phyloP scores from a whole-genome alignment of 495 filamentous ascomycete genomes.

The Penicillium waksmanii region DNA sequence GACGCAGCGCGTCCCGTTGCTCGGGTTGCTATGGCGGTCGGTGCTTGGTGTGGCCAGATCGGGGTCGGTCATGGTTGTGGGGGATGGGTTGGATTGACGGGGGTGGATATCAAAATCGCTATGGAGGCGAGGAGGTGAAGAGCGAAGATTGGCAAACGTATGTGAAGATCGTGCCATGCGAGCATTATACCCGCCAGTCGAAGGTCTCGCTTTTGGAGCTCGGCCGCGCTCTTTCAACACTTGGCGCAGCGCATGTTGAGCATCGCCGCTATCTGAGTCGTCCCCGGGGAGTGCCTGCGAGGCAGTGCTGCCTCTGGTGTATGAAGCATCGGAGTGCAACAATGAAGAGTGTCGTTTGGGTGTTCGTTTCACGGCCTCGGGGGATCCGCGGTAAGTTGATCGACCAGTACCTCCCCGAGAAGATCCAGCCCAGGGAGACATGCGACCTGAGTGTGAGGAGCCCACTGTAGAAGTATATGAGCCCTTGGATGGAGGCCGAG shows the following conservation, averaged over 20 bases:
- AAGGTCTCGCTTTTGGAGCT: constrained; percentile 40
- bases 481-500: constrained; percentile 53
- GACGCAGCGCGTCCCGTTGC: constrained; percentile 70
- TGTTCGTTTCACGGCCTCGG: constrained; percentile 43
- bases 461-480: constrained; percentile 51
- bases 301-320: constrained; percentile 45
- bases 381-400: constrained; percentile 34
- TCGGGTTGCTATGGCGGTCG: constrained; percentile 57
- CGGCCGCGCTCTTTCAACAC: constrained; percentile 66
- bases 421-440: constrained; percentile 47
- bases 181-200: constrained; percentile 37
- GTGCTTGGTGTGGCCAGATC: constrained; percentile 69
- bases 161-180: constrained; percentile 36
- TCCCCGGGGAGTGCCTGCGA: constrained; percentile 58
- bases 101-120: constrained; percentile 43
- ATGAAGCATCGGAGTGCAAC: constrained; percentile 39
- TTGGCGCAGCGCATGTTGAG: constrained; percentile 69
- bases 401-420: constrained; percentile 33
- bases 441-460: constrained; percentile 47
- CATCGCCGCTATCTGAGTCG: constrained; percentile 56
- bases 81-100: constrained; percentile 56
- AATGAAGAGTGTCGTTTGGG: constrained; percentile 42
- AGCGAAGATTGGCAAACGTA: constrained; percentile 44
- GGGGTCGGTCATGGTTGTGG: constrained; percentile 68
- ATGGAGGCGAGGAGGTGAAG: constrained; percentile 50